Evolutionary conservation across 2,329 filamentous ascomycete genomes (phyloP).

Genomic region (Raffaelea albimanens): DNA sequence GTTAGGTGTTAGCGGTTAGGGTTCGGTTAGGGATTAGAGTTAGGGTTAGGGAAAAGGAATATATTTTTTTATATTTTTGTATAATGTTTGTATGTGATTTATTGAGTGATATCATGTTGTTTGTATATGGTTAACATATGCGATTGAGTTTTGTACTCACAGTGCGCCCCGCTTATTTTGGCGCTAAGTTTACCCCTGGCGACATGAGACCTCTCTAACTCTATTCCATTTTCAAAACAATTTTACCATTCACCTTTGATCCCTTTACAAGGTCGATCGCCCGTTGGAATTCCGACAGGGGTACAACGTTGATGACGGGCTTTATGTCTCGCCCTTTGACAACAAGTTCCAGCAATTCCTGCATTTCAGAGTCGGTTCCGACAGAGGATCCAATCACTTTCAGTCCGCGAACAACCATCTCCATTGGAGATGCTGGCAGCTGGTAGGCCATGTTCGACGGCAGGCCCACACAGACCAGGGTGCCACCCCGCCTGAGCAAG

Average conservation of each 20-base stretch:
- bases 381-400: slow-evolving; percentile 4
- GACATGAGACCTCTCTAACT: no score
- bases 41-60: no score
- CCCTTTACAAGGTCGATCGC: slow-evolving; percentile 5
- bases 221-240: slow-evolving; percentile 4
- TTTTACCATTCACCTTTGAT: slow-evolving; percentile 3
- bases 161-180: no score
- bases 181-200: no score
- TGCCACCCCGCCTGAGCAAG: slow-evolving; percentile 1
- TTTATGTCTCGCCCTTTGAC: neutral
- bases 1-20: no score
- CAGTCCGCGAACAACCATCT: slow-evolving; percentile 4
- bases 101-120: no score
- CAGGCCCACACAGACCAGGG: slow-evolving; percentile 5
- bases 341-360: slow-evolving; percentile 5
- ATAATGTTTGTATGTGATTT: no score
- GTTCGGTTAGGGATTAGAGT: no score
- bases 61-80: no score
- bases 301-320: slow-evolving; percentile 2
- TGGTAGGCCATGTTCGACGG: slow-evolving; percentile 2
- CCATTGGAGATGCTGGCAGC: slow-evolving; percentile 4
- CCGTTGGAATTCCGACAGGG: neutral
- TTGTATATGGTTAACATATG: no score
- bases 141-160: no score
- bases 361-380: slow-evolving; percentile 3